Percentiles rank a stretch among this genome's conserved stretches.
Conservation (phyloP, 345 rosid species). For the Firmiana major region DNA sequence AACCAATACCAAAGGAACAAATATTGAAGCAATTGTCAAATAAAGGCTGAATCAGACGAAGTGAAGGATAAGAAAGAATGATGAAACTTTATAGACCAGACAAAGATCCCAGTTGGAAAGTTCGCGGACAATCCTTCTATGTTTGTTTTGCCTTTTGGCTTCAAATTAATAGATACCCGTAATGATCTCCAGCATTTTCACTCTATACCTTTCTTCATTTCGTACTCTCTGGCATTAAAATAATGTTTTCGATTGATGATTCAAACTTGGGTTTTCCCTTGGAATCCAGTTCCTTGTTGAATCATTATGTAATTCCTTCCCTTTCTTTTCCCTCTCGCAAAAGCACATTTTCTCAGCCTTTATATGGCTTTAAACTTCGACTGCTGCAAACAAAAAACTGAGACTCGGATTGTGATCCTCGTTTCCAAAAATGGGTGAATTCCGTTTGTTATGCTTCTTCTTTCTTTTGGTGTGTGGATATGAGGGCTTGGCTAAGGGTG, state of each 20-base stretch:
- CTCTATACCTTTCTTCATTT: conserved; percentile 7
- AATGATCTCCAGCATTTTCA: neutral
- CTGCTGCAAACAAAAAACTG: neutral
- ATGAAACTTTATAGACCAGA: neutral
- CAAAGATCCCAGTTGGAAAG: neutral
- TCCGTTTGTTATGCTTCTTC: conserved; percentile 19
- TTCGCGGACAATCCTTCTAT: neutral
- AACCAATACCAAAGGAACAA: neutral
- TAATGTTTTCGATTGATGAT: neutral
- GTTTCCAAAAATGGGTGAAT: conserved; percentile 25
- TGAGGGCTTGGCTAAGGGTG: conserved; percentile 24
- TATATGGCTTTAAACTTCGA: neutral
- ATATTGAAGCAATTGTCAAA: neutral
- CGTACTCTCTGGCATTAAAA: neutral
- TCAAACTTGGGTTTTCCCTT: neutral
- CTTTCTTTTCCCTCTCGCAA: conserved; percentile 31
- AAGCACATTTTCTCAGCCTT: conserved; percentile 28
- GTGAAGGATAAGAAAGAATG: neutral
- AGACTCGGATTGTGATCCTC: neutral
- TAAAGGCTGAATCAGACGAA: neutral
- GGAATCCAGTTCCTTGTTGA: conserved; percentile 49
- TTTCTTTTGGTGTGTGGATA: conserved; percentile 15
- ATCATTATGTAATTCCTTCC: conserved; percentile 34
- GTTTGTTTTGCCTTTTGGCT: neutral
- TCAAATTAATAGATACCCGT: neutral